Percentiles rank a stretch among this genome's conserved stretches.
These are phyloP conservation scores for Chlamydomonas sphaeroides DNA, from an alignment of 139 green algal genomes.

Conservation along the genomic window DNA sequence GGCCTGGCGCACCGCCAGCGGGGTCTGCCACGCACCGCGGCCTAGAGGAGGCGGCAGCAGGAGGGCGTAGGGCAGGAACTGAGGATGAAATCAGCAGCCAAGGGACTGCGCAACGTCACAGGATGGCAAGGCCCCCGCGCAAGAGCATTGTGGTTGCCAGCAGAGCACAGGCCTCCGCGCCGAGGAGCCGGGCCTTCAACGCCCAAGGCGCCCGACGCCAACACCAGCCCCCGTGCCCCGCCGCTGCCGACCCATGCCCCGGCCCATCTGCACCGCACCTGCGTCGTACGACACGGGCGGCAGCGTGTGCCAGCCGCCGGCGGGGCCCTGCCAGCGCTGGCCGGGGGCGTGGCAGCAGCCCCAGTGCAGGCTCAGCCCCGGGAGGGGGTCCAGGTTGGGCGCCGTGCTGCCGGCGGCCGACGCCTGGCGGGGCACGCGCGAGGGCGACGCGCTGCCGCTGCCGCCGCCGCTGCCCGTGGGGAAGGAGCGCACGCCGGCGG, in stretches of 20 bases:
- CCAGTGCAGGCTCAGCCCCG: slow-evolving; percentile 19
- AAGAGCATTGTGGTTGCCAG: too few relatives aligned
- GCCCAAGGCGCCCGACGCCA: too few relatives aligned
- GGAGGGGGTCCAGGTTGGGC: slow-evolving; percentile 8
- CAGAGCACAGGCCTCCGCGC: too few relatives aligned
- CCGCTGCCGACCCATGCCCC: too few relatives aligned
- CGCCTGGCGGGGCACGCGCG: not conserved
- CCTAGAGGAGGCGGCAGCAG: too few relatives aligned
- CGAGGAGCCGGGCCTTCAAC: too few relatives aligned
- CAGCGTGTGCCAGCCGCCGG: slow-evolving; percentile 19
- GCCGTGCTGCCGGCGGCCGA: slow-evolving; percentile 3
- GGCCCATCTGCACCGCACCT: too few relatives aligned
- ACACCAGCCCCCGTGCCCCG: too few relatives aligned
- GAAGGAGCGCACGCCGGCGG: not conserved
- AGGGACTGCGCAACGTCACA: too few relatives aligned
- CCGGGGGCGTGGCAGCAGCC: slow-evolving; percentile 9
- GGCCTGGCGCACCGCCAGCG: slow-evolving; percentile 11
- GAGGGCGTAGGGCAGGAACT: too few relatives aligned
- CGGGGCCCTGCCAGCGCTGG: not conserved
- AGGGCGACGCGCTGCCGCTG: not conserved
- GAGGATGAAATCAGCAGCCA: too few relatives aligned
- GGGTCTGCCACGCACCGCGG: slow-evolving; percentile 33
- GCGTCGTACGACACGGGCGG: slow-evolving; percentile 34
- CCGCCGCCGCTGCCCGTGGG: not conserved
- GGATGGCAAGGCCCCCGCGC: too few relatives aligned